Evolutionary conservation across 495 filamentous ascomycete species (phyloP).

Genomic region (Sporormia fimetaria): DNA sequence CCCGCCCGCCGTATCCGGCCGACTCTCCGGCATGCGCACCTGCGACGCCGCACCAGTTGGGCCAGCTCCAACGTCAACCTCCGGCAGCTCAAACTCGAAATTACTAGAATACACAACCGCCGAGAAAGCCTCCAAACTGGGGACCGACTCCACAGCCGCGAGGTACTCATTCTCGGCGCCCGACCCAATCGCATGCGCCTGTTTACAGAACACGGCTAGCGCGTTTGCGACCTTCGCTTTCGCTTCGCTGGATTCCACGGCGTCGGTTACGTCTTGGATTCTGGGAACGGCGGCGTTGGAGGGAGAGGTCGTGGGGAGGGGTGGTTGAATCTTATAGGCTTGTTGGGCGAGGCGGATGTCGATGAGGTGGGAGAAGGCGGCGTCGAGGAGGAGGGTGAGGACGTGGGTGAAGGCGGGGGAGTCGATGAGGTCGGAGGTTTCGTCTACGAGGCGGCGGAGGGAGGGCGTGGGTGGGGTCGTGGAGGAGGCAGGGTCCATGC

Average conservation of each 20-base stretch:
- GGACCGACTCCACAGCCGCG: conserved; percentile 58
- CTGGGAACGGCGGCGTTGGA: conserved; percentile 37
- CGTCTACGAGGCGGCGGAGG: conserved; percentile 81
- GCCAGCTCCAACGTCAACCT: conserved; percentile 22
- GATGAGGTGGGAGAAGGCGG: conserved; percentile 69
- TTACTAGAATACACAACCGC: conserved; percentile 91
- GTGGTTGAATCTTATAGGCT: conserved; percentile 65
- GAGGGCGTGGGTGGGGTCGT: conserved; percentile 40
- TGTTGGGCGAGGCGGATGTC: conserved; percentile 66
- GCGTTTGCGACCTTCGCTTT: conserved; percentile 80
- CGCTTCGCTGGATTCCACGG: no score
- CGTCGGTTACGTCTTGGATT: conserved; percentile 27
- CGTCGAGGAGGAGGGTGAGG: conserved; percentile 72
- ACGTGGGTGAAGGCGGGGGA: conserved; percentile 81
- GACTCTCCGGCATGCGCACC: not conserved
- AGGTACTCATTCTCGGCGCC: conserved; percentile 85
- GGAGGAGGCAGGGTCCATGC: conserved; percentile 49
- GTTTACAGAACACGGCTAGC: conserved; percentile 71
- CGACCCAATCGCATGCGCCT: conserved; percentile 81
- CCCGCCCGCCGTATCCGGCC: conserved; percentile 25
- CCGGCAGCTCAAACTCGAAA: conserved; percentile 56
- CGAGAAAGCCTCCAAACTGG: conserved; percentile 85
- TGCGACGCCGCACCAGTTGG: conserved; percentile 27
- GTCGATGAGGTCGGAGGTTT: conserved; percentile 91
- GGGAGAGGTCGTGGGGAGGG: conserved; percentile 32